Evolutionary conservation across 768 basidiomycete genomes (phyloP), one percentile per base, ranked within the genome.

Genomic region (Calvatia gigantea): DNA sequence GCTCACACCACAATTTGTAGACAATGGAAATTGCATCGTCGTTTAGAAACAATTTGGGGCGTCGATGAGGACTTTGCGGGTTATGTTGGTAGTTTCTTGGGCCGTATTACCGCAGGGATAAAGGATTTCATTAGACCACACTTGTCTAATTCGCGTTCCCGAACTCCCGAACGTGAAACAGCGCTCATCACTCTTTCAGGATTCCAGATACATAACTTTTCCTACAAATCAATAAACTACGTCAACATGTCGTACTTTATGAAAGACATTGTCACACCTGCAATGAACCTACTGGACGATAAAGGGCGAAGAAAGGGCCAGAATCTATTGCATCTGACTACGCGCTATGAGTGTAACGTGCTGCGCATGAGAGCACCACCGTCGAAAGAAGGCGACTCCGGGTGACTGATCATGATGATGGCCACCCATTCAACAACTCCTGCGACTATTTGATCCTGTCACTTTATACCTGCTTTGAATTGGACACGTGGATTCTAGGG

Each of bases 181-280:
- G 41, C 51, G 51, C 39, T 42, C 51, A 23, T 28, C 19, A 4
- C 27, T 33, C 51, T 53, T 53, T 53, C 51, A 42, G 41, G 42
- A 29, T 53, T 19, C 39, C 28, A 43, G 28, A 53, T 53, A 29
- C 21, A 43, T 53, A 53, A n/a, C 48, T 9, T 19, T 50, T 4
- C 14, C 19, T 23, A 17, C 32, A 48, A 15, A 35, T 37, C 33
- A 50, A 37, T 19, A 9, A 51, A 19, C 38, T 19, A 41, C 39
- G 50, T 51, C 38, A 41, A 37, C 14, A 46, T 50, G 33, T 28
- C 33, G n/a, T 48, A 48, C 17, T 33, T 14, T 33, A 48, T 48
- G 32, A 48, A 48, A 45, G 28, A 50, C 49, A 38, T n/a, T 31
- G 29, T 32, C 12, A 17, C 31, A 32, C 17, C 21, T 29, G 46